phyloP scores from a whole-genome alignment of 176 grass and related monocot species.

The Aechmea fasciata region DNA sequence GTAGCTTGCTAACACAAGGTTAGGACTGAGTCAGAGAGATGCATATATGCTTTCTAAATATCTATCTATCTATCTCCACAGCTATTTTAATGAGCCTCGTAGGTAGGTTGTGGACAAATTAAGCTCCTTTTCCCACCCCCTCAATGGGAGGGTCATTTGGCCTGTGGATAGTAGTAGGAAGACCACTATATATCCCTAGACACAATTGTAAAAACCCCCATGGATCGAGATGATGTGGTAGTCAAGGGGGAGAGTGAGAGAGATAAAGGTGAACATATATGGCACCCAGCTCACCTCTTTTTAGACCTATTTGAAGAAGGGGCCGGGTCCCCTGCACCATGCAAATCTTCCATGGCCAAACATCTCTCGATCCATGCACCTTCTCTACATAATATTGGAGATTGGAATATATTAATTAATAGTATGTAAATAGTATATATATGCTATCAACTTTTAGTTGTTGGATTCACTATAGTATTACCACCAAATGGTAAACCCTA shows the following conservation, averaged over 20 bases:
- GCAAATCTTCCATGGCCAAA: neutral
- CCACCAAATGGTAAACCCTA: too few relatives aligned
- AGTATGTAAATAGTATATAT: too few relatives aligned
- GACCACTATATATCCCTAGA: conserved; percentile 3
- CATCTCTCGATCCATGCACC: neutral
- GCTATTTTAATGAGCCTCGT: neutral
- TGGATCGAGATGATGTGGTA: neutral
- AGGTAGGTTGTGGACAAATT: neutral
- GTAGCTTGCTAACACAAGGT: too few relatives aligned
- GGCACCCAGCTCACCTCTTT: conserved; percentile 14
- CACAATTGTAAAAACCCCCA: conserved; percentile 12
- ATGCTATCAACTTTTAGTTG: too few relatives aligned
- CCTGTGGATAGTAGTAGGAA: neutral
- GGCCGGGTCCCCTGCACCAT: neutral
- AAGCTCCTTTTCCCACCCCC: neutral
- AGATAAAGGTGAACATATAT: conserved; percentile 9
- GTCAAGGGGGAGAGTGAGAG: neutral
- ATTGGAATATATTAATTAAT: too few relatives aligned
- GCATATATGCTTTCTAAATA: too few relatives aligned
- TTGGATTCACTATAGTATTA: too few relatives aligned
- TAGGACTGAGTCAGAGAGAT: too few relatives aligned
- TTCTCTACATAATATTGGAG: too few relatives aligned
- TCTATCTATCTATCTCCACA: neutral
- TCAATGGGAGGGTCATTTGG: neutral
- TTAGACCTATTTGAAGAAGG: neutral